Base-by-base conservation (phyloP, 768 basidiomycete genomes). In the Auricularia heimuer region DNA sequence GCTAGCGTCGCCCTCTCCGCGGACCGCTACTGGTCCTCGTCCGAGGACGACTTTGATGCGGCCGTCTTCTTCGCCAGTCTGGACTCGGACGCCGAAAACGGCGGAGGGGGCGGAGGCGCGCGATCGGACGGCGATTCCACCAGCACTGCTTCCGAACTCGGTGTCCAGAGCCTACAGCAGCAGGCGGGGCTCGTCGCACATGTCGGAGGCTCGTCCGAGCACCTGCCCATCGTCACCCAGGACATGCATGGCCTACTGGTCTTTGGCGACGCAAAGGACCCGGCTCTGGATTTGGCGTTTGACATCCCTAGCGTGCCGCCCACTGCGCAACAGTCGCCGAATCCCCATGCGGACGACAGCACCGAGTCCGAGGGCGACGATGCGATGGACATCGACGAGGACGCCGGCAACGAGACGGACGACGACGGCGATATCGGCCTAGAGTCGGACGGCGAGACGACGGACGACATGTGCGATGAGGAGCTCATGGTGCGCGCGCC, bases 31-130 rank as follows among this genome's bases (percentile, higher is more conserved):
- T 1, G 85, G 88, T 54, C 29, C 56, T 93, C 89, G 90, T 87
- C 87, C 47, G 87, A 88, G 21, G 88, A 86, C 65, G 89, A 82
- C 63, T 89, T 90, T 69, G 91, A 93, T 69, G 91, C 91, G 10
- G 90, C 92, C 67, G 73, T 92, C 0, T 92, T 93, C 77, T 92
- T 93, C 70, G 84, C 87, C 64, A 88, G 90, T 71, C 82, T 92
- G 51, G 71, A 74, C 37, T 71, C 67, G 34, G 81, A 78, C 65
- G 79, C 78, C 62, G 83, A 83, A 36, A 78, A 79, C 37, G 77
- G 73, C n/a, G 74, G 74, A 29, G 29, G 29, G 8, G 75, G 74
- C n/a, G 81, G 79, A 63, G 73, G 73, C 10, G 75, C 71, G 3
- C 65, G 65, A 4, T 70, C 67, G 21, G 68, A 70, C 61, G 68